Evolutionary conservation across 2,329 filamentous ascomycete genomes (phyloP).

Genomic region (Domatiomyces globalis): DNA sequence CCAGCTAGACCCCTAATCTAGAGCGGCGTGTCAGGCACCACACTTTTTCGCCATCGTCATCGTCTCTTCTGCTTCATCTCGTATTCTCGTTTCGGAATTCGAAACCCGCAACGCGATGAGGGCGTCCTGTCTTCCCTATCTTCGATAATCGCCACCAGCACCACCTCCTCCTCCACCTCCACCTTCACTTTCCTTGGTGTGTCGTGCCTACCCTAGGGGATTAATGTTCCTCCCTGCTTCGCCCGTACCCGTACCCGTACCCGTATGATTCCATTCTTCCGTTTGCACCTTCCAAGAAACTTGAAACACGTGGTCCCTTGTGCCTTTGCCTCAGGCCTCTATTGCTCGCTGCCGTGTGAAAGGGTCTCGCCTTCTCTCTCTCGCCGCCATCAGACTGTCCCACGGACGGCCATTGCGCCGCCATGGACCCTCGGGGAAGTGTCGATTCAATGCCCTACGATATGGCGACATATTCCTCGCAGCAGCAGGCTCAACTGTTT

Average conservation of each 20-base stretch:
- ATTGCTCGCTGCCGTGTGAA: not conserved
- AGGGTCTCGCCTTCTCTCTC: not conserved
- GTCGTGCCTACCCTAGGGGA: not conserved
- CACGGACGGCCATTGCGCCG: not conserved
- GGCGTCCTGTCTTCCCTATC: not conserved
- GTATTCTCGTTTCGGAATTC: not conserved
- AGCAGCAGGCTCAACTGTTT: conserved; percentile 55
- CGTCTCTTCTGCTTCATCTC: not conserved
- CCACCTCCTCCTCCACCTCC: not conserved
- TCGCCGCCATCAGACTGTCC: not conserved
- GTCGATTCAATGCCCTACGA: conserved; percentile 29
- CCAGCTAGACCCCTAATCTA: too few relatives aligned
- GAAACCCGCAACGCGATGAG: not conserved
- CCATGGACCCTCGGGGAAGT: conserved; percentile 13
- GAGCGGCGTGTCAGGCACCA: not conserved
- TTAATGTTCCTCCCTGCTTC: not conserved
- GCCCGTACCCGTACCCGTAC: not conserved
- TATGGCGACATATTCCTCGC: conserved; percentile 42
- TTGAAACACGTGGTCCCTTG: not conserved
- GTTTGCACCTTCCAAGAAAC: not conserved
- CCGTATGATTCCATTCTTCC: not conserved
- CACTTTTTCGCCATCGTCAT: not conserved
- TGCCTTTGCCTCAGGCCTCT: not conserved
- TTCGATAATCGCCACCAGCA: not conserved
- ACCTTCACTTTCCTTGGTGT: not conserved